phyloP scores from a whole-genome alignment of 2,329 filamentous ascomycete species.

The Ascosphaera pollenicola region DNA sequence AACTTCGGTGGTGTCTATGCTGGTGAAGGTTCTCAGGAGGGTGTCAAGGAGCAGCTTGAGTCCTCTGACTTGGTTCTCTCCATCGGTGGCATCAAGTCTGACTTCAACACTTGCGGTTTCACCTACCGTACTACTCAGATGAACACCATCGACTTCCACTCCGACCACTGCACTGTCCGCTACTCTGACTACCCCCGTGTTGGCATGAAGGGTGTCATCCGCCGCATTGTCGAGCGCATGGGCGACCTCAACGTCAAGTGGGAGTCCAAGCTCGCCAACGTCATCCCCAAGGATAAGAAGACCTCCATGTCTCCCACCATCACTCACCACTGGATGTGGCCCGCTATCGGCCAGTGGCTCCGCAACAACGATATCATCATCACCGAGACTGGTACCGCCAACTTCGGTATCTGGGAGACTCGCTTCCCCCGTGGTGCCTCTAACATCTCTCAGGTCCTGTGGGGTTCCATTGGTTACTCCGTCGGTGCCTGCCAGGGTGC shows the following conservation, averaged over 20 bases:
- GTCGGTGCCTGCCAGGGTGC: conserved; percentile 34
- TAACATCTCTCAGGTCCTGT: conserved; percentile 31
- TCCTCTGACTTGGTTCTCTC: conserved; percentile 19
- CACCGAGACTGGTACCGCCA: conserved; percentile 35
- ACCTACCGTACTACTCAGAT: conserved; percentile 57
- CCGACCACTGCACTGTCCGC: conserved; percentile 46
- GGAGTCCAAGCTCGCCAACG: conserved; percentile 32
- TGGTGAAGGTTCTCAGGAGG: conserved; percentile 44
- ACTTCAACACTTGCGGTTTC: conserved; percentile 42
- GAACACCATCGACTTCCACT: conserved; percentile 63
- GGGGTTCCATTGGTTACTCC: conserved; percentile 39
- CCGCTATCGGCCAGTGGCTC: conserved; percentile 24
- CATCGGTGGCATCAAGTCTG: conserved; percentile 19
- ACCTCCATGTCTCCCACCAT: conserved; percentile 17
- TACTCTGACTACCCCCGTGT: conserved; percentile 62
- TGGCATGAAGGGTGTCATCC: conserved; percentile 56
- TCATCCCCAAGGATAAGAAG: conserved; percentile 15
- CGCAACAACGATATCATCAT: conserved; percentile 32
- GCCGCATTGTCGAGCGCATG: conserved; percentile 40
- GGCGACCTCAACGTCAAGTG: conserved; percentile 33
- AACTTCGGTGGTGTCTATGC: conserved; percentile 66
- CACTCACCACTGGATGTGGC: conserved; percentile 28
- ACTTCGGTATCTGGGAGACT: conserved; percentile 30
- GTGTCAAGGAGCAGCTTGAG: conserved; percentile 16
- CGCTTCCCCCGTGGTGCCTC: conserved; percentile 26